These are phyloP conservation scores for Globisporangium heterothallicum DNA, from an alignment of 352 stramenopile genomes.

Conservation along the genomic window DNA sequence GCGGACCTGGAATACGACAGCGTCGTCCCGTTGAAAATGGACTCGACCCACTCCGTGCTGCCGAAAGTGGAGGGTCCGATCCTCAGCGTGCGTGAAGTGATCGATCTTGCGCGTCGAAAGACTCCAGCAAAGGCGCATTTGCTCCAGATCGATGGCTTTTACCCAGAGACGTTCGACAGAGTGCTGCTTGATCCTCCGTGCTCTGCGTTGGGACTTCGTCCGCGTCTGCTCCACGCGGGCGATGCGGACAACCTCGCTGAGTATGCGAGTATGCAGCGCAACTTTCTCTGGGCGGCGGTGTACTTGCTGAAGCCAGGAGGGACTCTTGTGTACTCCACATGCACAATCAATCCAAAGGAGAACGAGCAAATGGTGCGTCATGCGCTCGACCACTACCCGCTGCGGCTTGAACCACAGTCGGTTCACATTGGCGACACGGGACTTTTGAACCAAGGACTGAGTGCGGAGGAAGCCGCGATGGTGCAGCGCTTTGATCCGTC, in stretches of 20 bases:
- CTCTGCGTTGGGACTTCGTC: constrained; percentile 90
- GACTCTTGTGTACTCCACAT: constrained; percentile 93
- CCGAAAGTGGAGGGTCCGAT: constrained; percentile 29
- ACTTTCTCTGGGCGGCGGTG: constrained; percentile 84
- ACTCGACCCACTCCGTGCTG: constrained; percentile 87
- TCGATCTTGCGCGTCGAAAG: constrained; percentile 40
- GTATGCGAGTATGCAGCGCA: constrained; percentile 84
- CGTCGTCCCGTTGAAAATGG: constrained; percentile 58
- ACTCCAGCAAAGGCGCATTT: constrained; percentile 54
- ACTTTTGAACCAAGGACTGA: constrained; percentile 73
- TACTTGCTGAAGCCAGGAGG: constrained; percentile 89
- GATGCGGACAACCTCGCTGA: constrained; percentile 62
- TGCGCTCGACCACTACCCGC: constrained; percentile 82
- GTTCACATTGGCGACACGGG: constrained; percentile 61
- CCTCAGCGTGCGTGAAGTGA: constrained; percentile 51
- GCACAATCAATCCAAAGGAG: constrained; percentile 90
- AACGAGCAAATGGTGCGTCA: constrained; percentile 92
- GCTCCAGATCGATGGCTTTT: constrained; percentile 83
- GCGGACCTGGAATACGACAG: constrained; percentile 50
- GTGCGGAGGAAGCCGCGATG: constrained; percentile 51
- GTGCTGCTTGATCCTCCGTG: constrained; percentile 92
- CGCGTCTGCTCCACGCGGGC: constrained; percentile 84
- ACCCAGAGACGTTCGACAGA: constrained; percentile 90
- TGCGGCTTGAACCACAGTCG: constrained; percentile 69
- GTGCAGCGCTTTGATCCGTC: constrained; percentile 89